These are phyloP conservation scores for Vigna hirtella DNA, from an alignment of 306 rosid genomes.

Conservation along the genomic window DNA sequence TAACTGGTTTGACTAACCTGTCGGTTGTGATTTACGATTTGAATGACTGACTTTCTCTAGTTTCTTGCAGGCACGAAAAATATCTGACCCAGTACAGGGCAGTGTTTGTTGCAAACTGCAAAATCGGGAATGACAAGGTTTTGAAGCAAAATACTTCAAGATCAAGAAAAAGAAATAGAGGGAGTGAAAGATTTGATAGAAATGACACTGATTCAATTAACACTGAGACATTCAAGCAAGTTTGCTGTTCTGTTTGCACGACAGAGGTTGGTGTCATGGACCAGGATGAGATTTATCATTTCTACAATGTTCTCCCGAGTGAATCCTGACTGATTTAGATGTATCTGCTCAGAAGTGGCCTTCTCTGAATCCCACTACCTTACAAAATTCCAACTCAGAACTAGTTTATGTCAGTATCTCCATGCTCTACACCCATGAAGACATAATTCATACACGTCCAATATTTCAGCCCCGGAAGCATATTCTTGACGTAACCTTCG, in stretches of 20 bases:
- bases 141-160: slow-evolving; percentile 44
- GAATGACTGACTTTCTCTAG: slow-evolving; percentile 29
- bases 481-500: neutral
- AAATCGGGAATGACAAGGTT: slow-evolving; percentile 51
- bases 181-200: slow-evolving; percentile 42
- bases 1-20: slow-evolving; percentile 13
- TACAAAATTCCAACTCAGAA: slow-evolving; percentile 30
- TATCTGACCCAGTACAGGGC: slow-evolving; percentile 84
- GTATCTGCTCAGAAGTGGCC: slow-evolving; percentile 18
- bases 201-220: slow-evolving; percentile 44
- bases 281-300: slow-evolving; percentile 74
- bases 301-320: slow-evolving; percentile 69
- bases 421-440: slow-evolving; percentile 13
- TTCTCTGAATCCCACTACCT: slow-evolving; percentile 28
- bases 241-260: slow-evolving; percentile 69
- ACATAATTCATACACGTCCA: neutral
- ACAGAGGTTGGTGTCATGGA: slow-evolving; percentile 78
- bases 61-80: slow-evolving; percentile 75
- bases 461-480: neutral
- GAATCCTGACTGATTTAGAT: slow-evolving; percentile 45
- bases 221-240: slow-evolving; percentile 63
- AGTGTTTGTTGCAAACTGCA: slow-evolving; percentile 71
- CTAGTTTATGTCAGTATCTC: neutral
- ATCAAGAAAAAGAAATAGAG: slow-evolving; percentile 51
- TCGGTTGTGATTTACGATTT: slow-evolving; percentile 28